These are phyloP conservation scores for Pontederia crassipes DNA, from an alignment of 176 grass and related monocot species.

Conservation along the genomic window DNA sequence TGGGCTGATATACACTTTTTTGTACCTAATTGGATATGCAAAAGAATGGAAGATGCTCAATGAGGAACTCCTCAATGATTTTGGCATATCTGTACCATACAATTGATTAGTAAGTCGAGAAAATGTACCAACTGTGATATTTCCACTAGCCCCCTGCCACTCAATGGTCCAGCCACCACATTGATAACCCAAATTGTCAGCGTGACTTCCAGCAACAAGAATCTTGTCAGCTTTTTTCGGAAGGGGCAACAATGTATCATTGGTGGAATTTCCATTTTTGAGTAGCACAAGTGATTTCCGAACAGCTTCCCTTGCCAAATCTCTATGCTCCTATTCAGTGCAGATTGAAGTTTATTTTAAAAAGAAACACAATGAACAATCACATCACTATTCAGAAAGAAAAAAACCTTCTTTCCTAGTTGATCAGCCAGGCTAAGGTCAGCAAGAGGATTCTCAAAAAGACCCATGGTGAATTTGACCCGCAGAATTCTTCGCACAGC, in stretches of 20 bases:
- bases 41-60: too few relatives aligned
- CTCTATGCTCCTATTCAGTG: slow-evolving; percentile 58
- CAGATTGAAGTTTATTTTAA: neutral
- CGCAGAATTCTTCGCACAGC: slow-evolving; percentile 80
- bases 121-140: slow-evolving; percentile 72
- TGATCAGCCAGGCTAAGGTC: slow-evolving; percentile 82
- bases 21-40: too few relatives aligned
- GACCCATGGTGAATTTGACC: slow-evolving; percentile 96
- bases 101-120: slow-evolving; percentile 6
- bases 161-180: slow-evolving; percentile 98
- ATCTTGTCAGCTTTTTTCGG: slow-evolving; percentile 88
- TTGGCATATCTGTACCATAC: too few relatives aligned
- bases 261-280: slow-evolving; percentile 72
- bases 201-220: slow-evolving; percentile 82
- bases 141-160: slow-evolving; percentile 70
- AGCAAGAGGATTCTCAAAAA: slow-evolving; percentile 82
- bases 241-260: slow-evolving; percentile 54
- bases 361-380: neutral
- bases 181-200: slow-evolving; percentile 83
- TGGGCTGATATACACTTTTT: too few relatives aligned
- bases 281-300: slow-evolving; percentile 91
- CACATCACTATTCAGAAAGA: neutral
- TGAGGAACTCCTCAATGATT: too few relatives aligned
- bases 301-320: slow-evolving; percentile 94
- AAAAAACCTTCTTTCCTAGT: slow-evolving; percentile 83